A percentile compares a stretch with the other conserved stretches of the same genome.
These are phyloP conservation scores for Kingdonia uniflora DNA, from an alignment of 164 flowering plant species.

Conservation along the genomic window DNA sequence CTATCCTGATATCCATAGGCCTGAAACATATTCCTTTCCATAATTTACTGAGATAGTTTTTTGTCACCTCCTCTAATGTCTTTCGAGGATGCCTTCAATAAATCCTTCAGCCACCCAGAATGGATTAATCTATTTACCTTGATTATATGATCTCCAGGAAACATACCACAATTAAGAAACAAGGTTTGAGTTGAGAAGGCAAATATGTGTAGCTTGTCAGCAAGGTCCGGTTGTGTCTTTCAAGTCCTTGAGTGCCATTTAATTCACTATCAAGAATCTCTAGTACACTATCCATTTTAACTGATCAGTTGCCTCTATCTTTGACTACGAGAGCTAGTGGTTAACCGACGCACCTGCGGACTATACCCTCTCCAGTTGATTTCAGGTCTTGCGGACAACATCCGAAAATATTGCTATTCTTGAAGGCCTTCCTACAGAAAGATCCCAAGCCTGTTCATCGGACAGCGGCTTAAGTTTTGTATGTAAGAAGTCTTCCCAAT, in stretches of 20 bases:
- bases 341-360: slow-evolving; percentile 3
- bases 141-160: slow-evolving; percentile 27
- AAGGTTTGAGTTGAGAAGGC: slow-evolving; percentile 27
- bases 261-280: slow-evolving; percentile 6
- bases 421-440: slow-evolving; percentile 6
- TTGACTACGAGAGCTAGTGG: slow-evolving; percentile 5
- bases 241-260: background rate
- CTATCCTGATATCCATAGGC: too few relatives aligned
- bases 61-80: slow-evolving; percentile 33
- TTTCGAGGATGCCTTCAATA: slow-evolving; percentile 10
- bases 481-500: too few relatives aligned
- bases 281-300: slow-evolving; percentile 1
- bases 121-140: slow-evolving; percentile 21
- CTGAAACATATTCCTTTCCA: slow-evolving; percentile 29
- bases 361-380: background rate
- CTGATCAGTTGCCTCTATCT: background rate
- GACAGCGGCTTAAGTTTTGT: background rate
- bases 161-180: slow-evolving; percentile 30
- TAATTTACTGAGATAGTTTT: slow-evolving; percentile 24
- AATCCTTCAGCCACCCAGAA: slow-evolving; percentile 52
- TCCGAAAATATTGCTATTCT: background rate
- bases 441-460: background rate
- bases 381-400: slow-evolving; percentile 3
- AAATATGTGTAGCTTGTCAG: slow-evolving; percentile 16
- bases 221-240: background rate